A percentile compares a stretch with the other conserved stretches of the same genome.
Evolutionary conservation across 768 basidiomycete species (phyloP).

Genomic region (Hygrophorus russula): DNA sequence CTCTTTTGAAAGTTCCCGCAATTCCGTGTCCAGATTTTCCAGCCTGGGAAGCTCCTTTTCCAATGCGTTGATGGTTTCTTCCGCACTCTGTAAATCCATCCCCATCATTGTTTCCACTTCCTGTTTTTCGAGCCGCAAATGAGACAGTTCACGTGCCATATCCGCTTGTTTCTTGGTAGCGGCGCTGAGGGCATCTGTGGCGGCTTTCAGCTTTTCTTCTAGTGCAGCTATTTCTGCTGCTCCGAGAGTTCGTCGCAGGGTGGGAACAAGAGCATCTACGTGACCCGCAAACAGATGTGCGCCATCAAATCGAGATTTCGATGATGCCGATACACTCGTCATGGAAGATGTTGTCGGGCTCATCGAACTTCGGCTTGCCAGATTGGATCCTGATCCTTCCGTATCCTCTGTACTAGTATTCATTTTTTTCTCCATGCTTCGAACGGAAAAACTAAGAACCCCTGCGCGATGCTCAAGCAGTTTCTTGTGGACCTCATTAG

Average conservation of each 20-base stretch:
- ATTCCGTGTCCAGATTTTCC: conserved; percentile 34
- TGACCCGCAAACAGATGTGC: conserved; percentile 82
- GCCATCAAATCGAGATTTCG: conserved; percentile 60
- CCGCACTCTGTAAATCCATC: conserved; percentile 54
- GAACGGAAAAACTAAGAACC: conserved; percentile 64
- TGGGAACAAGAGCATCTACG: conserved; percentile 52
- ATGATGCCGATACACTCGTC: conserved; percentile 28
- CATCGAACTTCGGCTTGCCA: conserved; percentile 39
- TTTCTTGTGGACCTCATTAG: conserved; percentile 47
- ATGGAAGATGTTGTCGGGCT: conserved; percentile 36
- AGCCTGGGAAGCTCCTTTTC: conserved; percentile 43
- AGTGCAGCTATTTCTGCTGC: conserved; percentile 38
- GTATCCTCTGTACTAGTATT: conserved; percentile 15
- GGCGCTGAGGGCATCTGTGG: conserved; percentile 43
- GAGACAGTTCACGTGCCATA: conserved; percentile 48
- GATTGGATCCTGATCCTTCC: conserved; percentile 44
- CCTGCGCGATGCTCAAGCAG: conserved; percentile 78
- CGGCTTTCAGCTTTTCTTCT: conserved; percentile 55
- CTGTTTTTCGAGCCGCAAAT: conserved; percentile 56
- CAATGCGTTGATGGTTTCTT: conserved; percentile 50
- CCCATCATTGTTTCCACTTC: conserved; percentile 53
- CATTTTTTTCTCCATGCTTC: conserved; percentile 51
- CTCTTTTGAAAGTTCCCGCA: conserved; percentile 38
- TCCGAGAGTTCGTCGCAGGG: conserved; percentile 28
- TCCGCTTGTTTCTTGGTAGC: conserved; percentile 54